phyloP scores from a whole-genome alignment of 1,284 basidiomycete genomes.

The Tilletia horrida region DNA sequence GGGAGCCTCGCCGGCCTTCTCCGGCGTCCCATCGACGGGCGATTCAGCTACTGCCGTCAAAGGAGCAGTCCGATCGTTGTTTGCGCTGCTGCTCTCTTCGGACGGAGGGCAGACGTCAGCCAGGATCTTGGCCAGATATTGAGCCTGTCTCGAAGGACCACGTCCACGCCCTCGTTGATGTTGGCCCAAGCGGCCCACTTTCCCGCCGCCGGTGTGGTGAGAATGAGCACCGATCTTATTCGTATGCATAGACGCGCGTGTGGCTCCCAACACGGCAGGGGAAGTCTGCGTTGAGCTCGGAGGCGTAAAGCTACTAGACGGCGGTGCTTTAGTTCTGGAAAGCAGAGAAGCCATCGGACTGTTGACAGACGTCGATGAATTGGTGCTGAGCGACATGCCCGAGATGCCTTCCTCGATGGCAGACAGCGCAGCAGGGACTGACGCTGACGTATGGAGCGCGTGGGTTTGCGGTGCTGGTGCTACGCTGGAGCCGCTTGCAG shows the following conservation, averaged over 20 bases:
- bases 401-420: no score
- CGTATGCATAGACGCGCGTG: neutral
- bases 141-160: slow-evolving; percentile 20
- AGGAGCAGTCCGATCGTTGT: neutral
- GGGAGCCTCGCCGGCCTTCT: neutral
- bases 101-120: slow-evolving; percentile 12
- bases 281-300: slow-evolving; percentile 12
- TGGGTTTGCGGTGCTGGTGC: no score
- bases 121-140: slow-evolving; percentile 22
- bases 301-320: neutral
- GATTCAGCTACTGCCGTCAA: slow-evolving; percentile 1
- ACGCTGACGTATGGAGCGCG: no score
- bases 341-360: slow-evolving; percentile 14
- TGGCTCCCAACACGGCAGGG: slow-evolving; percentile 4
- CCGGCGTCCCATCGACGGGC: neutral
- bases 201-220: no score
- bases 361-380: no score
- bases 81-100: neutral
- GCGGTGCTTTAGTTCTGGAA: neutral
- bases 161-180: neutral
- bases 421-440: no score
- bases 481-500: neutral
- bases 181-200: no score
- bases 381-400: no score
- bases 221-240: no score